phyloP scores from a whole-genome alignment of 2,329 filamentous ascomycete genomes.

The Ilyonectria sp. region DNA sequence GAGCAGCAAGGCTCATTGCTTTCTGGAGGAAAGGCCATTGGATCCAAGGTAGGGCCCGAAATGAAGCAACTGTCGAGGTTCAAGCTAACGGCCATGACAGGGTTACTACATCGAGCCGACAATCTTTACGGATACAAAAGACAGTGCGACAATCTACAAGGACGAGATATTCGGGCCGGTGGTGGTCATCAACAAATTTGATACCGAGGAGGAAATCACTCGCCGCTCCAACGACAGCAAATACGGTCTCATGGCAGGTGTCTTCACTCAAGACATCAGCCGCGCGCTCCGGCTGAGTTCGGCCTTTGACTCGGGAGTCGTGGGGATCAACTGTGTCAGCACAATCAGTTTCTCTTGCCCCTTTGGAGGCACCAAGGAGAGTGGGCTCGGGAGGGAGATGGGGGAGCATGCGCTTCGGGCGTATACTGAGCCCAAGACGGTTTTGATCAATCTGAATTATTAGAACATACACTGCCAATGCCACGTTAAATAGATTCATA shows the following conservation, averaged over 20 bases:
- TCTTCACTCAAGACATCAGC: constrained; percentile 76
- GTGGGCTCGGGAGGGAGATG: constrained; percentile 64
- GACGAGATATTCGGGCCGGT: constrained; percentile 66
- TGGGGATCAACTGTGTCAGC: constrained; percentile 73
- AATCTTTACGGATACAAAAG: constrained; percentile 42
- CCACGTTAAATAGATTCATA: too few relatives aligned
- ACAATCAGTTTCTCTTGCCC: constrained; percentile 57
- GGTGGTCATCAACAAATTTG: constrained; percentile 64
- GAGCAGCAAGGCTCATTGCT: constrained; percentile 16
- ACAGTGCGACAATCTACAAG: background rate
- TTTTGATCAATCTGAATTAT: constrained; percentile 57
- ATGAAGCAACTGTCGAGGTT: background rate
- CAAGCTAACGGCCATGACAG: background rate
- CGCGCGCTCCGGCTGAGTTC: constrained; percentile 69
- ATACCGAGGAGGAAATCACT: constrained; percentile 20
- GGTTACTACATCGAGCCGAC: constrained; percentile 49
- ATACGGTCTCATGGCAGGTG: constrained; percentile 56
- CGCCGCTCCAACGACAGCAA: constrained; percentile 7
- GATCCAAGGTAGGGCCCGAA: constrained; percentile 44
- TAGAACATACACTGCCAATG: background rate
- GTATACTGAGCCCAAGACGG: constrained; percentile 65
- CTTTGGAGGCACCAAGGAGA: constrained; percentile 66
- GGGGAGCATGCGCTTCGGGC: constrained; percentile 62
- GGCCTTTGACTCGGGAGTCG: constrained; percentile 77
- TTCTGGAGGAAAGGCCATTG: constrained; percentile 22